These are phyloP conservation scores for Lomentospora prolificans DNA, from an alignment of 2,329 filamentous ascomycete species.

Conservation along the genomic window DNA sequence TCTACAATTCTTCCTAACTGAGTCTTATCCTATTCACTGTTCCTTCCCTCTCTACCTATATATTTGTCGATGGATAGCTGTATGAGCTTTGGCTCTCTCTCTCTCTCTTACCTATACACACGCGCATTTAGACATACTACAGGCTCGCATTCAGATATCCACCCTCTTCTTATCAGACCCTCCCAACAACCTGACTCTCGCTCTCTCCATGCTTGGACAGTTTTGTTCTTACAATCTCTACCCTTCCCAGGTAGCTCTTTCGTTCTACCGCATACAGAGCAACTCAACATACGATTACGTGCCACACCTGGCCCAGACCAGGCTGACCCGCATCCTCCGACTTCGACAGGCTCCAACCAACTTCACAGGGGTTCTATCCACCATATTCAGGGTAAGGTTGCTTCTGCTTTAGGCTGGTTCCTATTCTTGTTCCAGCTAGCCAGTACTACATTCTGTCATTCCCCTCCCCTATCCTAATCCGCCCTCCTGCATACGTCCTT, in stretches of 20 bases:
- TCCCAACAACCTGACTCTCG: not conserved
- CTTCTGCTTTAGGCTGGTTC: no score
- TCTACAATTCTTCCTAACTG: no score
- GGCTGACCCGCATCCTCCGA: not conserved
- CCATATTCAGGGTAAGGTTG: not conserved
- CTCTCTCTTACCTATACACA: not conserved
- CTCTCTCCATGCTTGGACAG: not conserved
- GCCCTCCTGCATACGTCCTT: not conserved
- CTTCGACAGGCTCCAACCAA: not conserved
- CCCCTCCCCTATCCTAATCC: not conserved
- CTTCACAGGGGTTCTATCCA: not conserved
- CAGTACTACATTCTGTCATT: not conserved
- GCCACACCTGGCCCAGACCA: not conserved
- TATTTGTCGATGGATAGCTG: no score
- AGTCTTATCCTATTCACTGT: no score
- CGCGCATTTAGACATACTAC: not conserved
- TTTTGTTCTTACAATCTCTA: not conserved
- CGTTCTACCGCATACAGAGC: not conserved
- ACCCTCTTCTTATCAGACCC: not conserved
- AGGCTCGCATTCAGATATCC: not conserved
- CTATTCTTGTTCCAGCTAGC: not conserved
- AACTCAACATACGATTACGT: not conserved
- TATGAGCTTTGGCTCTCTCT: not conserved
- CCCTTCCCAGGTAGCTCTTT: constrained; percentile 1
- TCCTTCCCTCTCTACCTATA: no score